phyloP scores from a whole-genome alignment of 1,139 yeast species.

The Pichia sp. region DNA sequence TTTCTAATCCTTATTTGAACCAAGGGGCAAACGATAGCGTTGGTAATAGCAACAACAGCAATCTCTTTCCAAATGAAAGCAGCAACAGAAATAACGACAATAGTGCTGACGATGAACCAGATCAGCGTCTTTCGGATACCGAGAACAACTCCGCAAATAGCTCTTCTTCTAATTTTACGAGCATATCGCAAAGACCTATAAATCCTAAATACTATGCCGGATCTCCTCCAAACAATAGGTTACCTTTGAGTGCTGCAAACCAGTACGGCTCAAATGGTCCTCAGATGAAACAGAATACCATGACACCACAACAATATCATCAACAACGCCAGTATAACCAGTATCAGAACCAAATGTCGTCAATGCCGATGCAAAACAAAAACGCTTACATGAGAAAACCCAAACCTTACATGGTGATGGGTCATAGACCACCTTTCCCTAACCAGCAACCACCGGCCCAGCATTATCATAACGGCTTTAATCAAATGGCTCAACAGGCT shows the following conservation, averaged over 20 bases:
- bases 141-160: conserved; percentile 12
- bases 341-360: conserved; percentile 12
- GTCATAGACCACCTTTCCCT: conserved; percentile 1
- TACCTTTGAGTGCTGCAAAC: conserved; percentile 1
- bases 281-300: conserved; percentile 3
- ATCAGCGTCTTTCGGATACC: conserved; percentile 1
- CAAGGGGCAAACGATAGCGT: conserved; percentile 13
- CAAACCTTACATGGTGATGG: conserved; percentile 19
- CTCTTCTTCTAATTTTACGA: conserved; percentile 59
- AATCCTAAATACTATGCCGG: conserved; percentile 51
- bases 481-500: too few relatives aligned
- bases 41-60: background rate
- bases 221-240: conserved; percentile 15
- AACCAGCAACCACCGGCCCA: background rate
- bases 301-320: conserved; percentile 9
- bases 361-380: conserved; percentile 8
- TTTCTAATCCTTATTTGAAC: conserved; percentile 28
- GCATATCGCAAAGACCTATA: conserved; percentile 75
- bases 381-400: conserved; percentile 15
- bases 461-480: background rate
- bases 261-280: conserved; percentile 6
- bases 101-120: conserved; percentile 12
- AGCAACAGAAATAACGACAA: conserved; percentile 1
- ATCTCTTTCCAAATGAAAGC: background rate
- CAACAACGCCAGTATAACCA: conserved; percentile 13